Percentiles rank a stretch among this genome's conserved stretches.
Evolutionary conservation across 805 yeast genomes (phyloP).

Genomic region (Spathaspora hagerdaliae): DNA sequence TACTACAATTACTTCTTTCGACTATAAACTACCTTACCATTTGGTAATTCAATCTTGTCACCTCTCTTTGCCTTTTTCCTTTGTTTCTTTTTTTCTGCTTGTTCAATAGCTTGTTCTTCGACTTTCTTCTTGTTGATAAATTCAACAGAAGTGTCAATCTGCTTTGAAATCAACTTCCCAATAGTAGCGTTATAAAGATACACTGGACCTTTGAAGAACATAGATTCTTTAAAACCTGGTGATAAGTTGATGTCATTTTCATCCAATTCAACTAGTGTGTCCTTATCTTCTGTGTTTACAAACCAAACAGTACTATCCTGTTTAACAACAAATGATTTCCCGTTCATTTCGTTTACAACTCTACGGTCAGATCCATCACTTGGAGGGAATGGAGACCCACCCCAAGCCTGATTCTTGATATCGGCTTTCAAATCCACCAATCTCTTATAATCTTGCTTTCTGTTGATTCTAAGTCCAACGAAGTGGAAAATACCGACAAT

Average conservation of each 20-base stretch:
- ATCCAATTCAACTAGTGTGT: conserved; percentile 32
- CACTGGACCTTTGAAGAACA: conserved; percentile 40
- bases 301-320: conserved; percentile 55
- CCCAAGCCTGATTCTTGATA: conserved; percentile 55
- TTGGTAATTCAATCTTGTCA: conserved; percentile 51
- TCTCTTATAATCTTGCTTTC: conserved; percentile 54
- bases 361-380: conserved; percentile 47
- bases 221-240: conserved; percentile 49
- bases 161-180: conserved; percentile 25
- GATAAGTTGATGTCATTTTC: conserved; percentile 42
- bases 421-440: conserved; percentile 48
- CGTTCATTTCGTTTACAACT: conserved; percentile 37
- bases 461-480: conserved; percentile 48
- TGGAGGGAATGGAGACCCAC: conserved; percentile 45
- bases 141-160: conserved; percentile 14
- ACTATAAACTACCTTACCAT: conserved; percentile 53
- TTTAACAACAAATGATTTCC: conserved; percentile 52
- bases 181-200: conserved; percentile 42
- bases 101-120: conserved; percentile 7
- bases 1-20: conserved; percentile 11
- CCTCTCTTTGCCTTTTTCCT: conserved; percentile 28
- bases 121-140: conserved; percentile 4
- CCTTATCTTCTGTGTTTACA: conserved; percentile 39
- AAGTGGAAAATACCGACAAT: conserved; percentile 57
- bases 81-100: conserved; percentile 15